Evolutionary conservation across 345 rosid genomes (phyloP).

Genomic region (Clausena lansium): DNA sequence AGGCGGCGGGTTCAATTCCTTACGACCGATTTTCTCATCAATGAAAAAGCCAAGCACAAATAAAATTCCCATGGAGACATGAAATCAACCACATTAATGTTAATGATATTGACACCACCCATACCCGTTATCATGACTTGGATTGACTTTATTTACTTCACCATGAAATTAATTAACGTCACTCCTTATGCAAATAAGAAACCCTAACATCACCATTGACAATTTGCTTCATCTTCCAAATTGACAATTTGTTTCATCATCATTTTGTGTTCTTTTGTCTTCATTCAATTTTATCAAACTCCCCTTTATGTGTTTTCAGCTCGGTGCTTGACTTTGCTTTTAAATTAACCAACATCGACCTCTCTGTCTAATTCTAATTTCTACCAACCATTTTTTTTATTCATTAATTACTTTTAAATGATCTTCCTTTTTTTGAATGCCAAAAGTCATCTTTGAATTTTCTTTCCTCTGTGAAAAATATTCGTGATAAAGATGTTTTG

Average conservation of each 20-base stretch:
- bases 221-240: neutral
- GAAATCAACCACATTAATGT: neutral
- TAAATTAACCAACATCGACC: too few species aligned
- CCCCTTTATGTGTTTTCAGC: neutral
- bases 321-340: neutral
- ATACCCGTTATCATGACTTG: neutral
- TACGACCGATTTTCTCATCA: too few species aligned
- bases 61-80: neutral
- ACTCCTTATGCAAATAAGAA: neutral
- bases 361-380: neutral
- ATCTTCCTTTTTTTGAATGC: neutral
- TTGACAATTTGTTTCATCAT: neutral
- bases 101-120: neutral
- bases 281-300: neutral
- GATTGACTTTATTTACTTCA: neutral
- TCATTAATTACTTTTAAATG: too few species aligned
- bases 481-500: neutral
- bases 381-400: neutral
- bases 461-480: neutral
- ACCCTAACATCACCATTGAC: neutral
- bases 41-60: too few species aligned
- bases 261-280: neutral
- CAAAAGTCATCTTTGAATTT: neutral
- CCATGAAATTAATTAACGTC: neutral
- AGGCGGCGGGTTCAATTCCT: too few species aligned